Conservation (phyloP, 2,329 filamentous ascomycete genomes). For the Passalora sequoiae region DNA sequence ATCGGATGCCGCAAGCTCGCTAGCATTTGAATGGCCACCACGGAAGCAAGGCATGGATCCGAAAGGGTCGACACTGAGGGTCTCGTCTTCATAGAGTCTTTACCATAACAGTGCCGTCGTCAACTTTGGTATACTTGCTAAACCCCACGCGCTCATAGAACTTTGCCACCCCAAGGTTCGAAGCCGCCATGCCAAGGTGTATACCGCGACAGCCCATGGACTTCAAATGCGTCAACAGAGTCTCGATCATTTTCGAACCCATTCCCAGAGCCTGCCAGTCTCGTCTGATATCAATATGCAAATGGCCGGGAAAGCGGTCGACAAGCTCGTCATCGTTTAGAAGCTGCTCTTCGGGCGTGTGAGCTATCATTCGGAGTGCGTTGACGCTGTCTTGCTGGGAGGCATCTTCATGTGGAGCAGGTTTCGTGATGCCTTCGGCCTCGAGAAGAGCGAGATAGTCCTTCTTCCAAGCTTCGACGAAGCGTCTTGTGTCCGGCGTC, state of each 20-base stretch:
- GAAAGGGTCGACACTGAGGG: no score
- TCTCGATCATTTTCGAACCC: constrained; percentile 30
- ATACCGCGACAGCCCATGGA: constrained; percentile 28
- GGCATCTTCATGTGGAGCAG: background rate
- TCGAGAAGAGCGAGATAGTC: constrained; percentile 26
- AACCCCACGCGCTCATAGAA: constrained; percentile 12
- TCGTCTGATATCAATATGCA: constrained; percentile 37
- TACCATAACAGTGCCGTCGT: background rate
- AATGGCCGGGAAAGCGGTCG: constrained; percentile 32
- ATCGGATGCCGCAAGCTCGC: no score
- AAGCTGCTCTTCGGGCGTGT: background rate
- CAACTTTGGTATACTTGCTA: background rate
- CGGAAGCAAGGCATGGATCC: no score
- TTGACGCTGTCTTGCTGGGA: background rate
- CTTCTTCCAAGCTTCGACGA: constrained; percentile 29
- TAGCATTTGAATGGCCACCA: no score
- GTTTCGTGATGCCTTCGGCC: background rate
- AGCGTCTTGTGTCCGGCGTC: constrained; percentile 27
- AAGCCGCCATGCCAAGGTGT: constrained; percentile 35
- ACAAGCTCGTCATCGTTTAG: constrained; percentile 8
- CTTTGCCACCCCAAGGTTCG: constrained; percentile 28
- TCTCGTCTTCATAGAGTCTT: no score
- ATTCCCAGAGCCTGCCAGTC: constrained; percentile 33
- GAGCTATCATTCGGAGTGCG: background rate
- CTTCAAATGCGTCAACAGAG: constrained; percentile 24